Evolutionary conservation across 768 basidiomycete genomes (phyloP), one percentile per base, ranked within the genome.

Genomic region (Albatrellus ellisii): DNA sequence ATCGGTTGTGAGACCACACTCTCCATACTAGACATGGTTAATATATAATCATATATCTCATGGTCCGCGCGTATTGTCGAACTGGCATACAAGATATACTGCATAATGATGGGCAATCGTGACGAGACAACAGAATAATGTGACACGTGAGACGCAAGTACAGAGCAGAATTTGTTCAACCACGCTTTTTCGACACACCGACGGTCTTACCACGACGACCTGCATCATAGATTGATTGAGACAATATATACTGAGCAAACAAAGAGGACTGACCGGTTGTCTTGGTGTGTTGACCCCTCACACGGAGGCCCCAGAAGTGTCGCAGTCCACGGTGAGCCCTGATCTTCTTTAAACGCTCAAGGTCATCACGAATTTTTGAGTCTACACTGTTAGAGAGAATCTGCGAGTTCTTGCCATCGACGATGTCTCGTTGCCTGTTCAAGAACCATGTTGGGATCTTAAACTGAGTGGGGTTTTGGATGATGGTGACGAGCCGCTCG

Each of bases 371-470:
- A 51, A 98, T 72, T 69, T 97, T 97, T 46, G 90, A 92, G 72
- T 98, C 95, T 37, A 99, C 87, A 52, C 75, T 77, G 68, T 97
- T 98, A 45, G 95, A 95, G 42, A 99, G 69, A 43, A 95, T 83
- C 67, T 99, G 95, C 38, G 75, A 79, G 69, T 91, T 80, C 68
- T 97, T 98, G 61, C 95, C 95, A 52, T 98, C 95, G 48, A 88
- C 77, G 41, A 95, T 90, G 60, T 98, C 94, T 64, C 88, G 88
- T 63, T 98, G 95, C 66, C 95, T 88, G 77, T 98, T 99, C 63
- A 98, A 65, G 77, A 99, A 98, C 94, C 94, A 99, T 31, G 79
- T 75, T 14, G 95, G 95, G 62, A 99, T 95, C 74, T 99, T 99
- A 81, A 94, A 99, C 64, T 98, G 94, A 6, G 85, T 84, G 24